Conservation (phyloP, 768 basidiomycete genomes). For the Strobilomyces confusus region DNA sequence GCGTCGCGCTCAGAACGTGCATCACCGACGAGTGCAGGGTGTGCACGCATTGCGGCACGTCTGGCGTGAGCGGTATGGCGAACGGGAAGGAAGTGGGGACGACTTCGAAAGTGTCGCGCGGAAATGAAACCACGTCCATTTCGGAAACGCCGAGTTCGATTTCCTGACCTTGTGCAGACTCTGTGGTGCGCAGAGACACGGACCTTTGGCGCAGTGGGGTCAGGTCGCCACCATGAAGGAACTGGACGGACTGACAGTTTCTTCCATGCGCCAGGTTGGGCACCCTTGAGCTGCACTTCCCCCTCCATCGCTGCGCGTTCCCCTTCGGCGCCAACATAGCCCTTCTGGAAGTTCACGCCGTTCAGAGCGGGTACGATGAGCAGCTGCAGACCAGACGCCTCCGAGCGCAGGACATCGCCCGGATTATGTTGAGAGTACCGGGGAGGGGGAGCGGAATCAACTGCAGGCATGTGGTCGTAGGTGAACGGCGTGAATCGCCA, state of each 20-base stretch:
- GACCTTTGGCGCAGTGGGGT: conserved; percentile 40
- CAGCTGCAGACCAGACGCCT: conserved; percentile 50
- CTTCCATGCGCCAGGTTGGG: conserved; percentile 52
- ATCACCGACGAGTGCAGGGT: conserved; percentile 70
- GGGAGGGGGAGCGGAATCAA: conserved; percentile 53
- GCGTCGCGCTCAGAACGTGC: conserved; percentile 64
- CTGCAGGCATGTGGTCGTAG: conserved; percentile 23
- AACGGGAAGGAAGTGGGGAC: conserved; percentile 72
- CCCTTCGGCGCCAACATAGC: conserved; percentile 78
- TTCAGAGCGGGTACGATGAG: conserved; percentile 70
- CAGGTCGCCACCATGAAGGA: conserved; percentile 11
- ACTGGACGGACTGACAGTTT: conserved; percentile 57
- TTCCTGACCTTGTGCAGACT: conserved; percentile 55
- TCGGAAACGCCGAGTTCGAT: conserved; percentile 65
- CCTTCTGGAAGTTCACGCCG: conserved; percentile 78
- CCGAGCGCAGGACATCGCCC: conserved; percentile 18
- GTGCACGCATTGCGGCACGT: conserved; percentile 80
- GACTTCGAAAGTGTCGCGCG: conserved; percentile 31
- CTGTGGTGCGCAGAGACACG: conserved; percentile 62
- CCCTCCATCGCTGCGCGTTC: conserved; percentile 84
- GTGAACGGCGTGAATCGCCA: conserved; percentile 10
- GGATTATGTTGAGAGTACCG: conserved; percentile 50
- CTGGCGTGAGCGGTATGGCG: conserved; percentile 70
- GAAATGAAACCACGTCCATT: conserved; percentile 49
- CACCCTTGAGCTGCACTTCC: conserved; percentile 80